Evolutionary conservation across 331 rosid species (phyloP).

Genomic region (Saraca asoca): DNA sequence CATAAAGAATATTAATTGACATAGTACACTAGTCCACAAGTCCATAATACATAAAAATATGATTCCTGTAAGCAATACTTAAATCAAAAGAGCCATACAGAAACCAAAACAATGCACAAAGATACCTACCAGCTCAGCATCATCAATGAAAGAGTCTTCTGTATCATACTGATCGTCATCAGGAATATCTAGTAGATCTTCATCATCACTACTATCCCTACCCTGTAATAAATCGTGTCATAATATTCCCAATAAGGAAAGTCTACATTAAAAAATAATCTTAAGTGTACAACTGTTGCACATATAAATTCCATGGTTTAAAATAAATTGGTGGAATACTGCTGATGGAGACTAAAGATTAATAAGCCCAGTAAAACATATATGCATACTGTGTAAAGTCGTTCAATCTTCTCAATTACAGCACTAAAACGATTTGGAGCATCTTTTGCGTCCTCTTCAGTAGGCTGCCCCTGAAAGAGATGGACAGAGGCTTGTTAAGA

Average conservation of each 20-base stretch:
- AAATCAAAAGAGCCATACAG: slow-evolving; percentile 21
- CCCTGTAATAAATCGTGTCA: slow-evolving; percentile 59
- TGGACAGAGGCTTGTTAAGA: slow-evolving; percentile 20
- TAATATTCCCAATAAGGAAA: slow-evolving; percentile 23
- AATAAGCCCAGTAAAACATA: slow-evolving; percentile 22
- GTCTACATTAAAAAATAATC: slow-evolving; percentile 20
- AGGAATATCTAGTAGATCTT: slow-evolving; percentile 73
- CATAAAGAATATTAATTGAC: slow-evolving; percentile 38
- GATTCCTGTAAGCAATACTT: slow-evolving; percentile 25
- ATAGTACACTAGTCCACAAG: slow-evolving; percentile 19
- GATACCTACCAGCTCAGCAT: slow-evolving; percentile 88
- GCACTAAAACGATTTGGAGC: slow-evolving; percentile 90
- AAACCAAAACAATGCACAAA: slow-evolving; percentile 25
- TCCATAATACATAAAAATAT: slow-evolving; percentile 11
- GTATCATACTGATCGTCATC: slow-evolving; percentile 99
- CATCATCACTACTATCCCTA: slow-evolving; percentile 94
- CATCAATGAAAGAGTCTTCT: slow-evolving; percentile 97
- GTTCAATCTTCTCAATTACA: slow-evolving; percentile 95
- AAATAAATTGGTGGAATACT: not conserved
- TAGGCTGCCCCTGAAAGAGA: slow-evolving; percentile 61
- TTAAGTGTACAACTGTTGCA: not conserved
- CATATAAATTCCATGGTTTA: slow-evolving; percentile 12
- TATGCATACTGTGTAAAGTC: slow-evolving; percentile 76
- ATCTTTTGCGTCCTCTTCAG: slow-evolving; percentile 66
- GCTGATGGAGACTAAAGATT: slow-evolving; percentile 3